Evolutionary conservation across 306 rosid genomes (phyloP), one percentile per base, ranked within the genome.

Genomic region (Gleditsia sinensis): DNA sequence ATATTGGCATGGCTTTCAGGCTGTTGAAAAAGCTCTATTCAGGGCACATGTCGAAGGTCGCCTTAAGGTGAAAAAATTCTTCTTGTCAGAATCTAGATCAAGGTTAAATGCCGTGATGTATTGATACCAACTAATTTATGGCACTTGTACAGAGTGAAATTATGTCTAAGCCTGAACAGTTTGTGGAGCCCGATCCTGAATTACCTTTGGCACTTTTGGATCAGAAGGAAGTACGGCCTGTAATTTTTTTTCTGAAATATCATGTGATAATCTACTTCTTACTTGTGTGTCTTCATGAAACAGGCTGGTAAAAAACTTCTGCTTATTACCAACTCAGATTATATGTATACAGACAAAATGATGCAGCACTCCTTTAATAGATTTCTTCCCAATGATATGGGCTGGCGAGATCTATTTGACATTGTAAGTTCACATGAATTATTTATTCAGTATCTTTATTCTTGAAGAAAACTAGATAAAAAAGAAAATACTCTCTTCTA

Each of bases 41-140:
- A 69, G 93, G 86, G 97, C 98, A 71, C 98, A 94, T 82, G 98
- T 94, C 14, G 98, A 94, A 83, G 98, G 98, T 70, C 98, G 87
- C 83, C 93, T 94, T 57, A 94, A 94, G 98, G 98, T 91, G 75
- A 69, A 67, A 64, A 65, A 46, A 42, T 48, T 48, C 58, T 67
- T 63, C 34, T 60, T 81, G 46, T 37, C 42, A 63, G 51, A 63
- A 48, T 30, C 51, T 65, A 8, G 42, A 40, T 9, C 20, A 21
- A 49, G 55, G 45, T 36, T 13, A 19, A 45, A 43, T 71, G 67
- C 49, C 61, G 57, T 57, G 21, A 65, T 68, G 64, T 51, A 43
- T 43, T 83, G 37, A 60, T 32, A 9, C 40, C 28, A 55, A 75
- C 78, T 86, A 60, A 83, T 69, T 73, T 24, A 1, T 50, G 81